Conservation (phyloP, 139 green algal species). For the Closterium sp. region DNA sequence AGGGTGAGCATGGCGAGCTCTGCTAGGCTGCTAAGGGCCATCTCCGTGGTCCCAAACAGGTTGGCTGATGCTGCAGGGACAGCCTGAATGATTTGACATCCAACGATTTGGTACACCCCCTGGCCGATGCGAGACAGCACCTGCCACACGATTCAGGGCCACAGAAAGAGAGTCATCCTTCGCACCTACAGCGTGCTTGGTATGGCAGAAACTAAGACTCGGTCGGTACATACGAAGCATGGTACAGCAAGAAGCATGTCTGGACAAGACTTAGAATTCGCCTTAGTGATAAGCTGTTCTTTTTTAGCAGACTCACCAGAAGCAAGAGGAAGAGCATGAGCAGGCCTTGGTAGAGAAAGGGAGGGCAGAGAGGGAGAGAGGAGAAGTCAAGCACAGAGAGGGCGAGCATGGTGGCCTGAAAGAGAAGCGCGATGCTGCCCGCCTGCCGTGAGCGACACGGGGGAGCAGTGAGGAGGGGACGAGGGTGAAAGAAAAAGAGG, state of each 20-base stretch:
- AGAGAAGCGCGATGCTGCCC: neutral
- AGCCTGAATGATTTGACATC: slow-evolving; percentile 55
- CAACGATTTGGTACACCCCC: slow-evolving; percentile 53
- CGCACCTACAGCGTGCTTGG: too few relatives aligned
- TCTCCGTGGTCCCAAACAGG: slow-evolving; percentile 47
- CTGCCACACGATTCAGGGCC: neutral
- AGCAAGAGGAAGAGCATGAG: neutral
- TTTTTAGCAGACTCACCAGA: neutral
- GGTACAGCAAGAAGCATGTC: neutral
- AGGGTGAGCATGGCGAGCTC: slow-evolving; percentile 50
- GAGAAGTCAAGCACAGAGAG: neutral
- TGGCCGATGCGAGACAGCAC: slow-evolving; percentile 46
- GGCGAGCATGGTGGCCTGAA: neutral
- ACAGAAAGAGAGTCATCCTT: neutral
- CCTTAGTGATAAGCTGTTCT: neutral
- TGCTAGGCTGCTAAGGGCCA: slow-evolving; percentile 42
- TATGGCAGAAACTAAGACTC: too few relatives aligned
- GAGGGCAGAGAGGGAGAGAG: neutral
- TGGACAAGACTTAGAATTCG: neutral
- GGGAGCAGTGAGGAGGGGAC: neutral
- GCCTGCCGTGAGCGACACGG: neutral
- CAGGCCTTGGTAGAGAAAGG: neutral
- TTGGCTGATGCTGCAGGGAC: slow-evolving; percentile 45
- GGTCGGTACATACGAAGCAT: too few relatives aligned
- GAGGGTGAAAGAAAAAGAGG: neutral